Conservation (phyloP, 345 rosid species). For the Nephelium lappaceum region DNA sequence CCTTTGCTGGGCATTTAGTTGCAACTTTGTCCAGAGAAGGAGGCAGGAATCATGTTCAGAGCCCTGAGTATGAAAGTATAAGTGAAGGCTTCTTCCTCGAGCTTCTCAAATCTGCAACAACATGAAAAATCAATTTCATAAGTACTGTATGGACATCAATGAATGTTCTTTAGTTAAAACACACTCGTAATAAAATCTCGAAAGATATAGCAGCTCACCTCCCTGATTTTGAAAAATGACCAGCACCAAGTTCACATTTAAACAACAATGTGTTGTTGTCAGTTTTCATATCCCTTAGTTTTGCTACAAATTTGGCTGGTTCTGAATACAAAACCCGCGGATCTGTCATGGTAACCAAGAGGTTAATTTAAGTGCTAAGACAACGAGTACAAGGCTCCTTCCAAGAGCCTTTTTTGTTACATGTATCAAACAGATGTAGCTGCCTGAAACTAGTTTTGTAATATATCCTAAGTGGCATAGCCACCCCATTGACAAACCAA, state of each 20-base stretch:
- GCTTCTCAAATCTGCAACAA: slow-evolving; percentile 87
- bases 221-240: slow-evolving; percentile 95
- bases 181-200: neutral
- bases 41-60: slow-evolving; percentile 57
- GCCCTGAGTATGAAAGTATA: slow-evolving; percentile 75
- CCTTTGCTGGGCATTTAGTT: neutral
- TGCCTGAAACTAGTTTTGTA: too few relatives aligned
- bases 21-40: slow-evolving; percentile 19
- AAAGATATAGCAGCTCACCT: slow-evolving; percentile 48
- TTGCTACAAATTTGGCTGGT: slow-evolving; percentile 89
- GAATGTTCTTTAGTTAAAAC: neutral
- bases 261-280: slow-evolving; percentile 71
- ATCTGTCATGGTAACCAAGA: slow-evolving; percentile 47
- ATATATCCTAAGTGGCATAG: too few relatives aligned
- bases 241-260: slow-evolving; percentile 92
- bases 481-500: too few relatives aligned
- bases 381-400: neutral
- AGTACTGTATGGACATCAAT: neutral
- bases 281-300: slow-evolving; percentile 85
- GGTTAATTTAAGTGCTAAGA: neutral
- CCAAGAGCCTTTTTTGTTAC: too few relatives aligned
- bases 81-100: slow-evolving; percentile 74
- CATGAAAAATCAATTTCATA: neutral
- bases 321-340: slow-evolving; percentile 93
- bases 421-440: too few relatives aligned